phyloP scores from a whole-genome alignment of 2,329 filamentous ascomycete species.

The Neonectria neomacrospora region DNA sequence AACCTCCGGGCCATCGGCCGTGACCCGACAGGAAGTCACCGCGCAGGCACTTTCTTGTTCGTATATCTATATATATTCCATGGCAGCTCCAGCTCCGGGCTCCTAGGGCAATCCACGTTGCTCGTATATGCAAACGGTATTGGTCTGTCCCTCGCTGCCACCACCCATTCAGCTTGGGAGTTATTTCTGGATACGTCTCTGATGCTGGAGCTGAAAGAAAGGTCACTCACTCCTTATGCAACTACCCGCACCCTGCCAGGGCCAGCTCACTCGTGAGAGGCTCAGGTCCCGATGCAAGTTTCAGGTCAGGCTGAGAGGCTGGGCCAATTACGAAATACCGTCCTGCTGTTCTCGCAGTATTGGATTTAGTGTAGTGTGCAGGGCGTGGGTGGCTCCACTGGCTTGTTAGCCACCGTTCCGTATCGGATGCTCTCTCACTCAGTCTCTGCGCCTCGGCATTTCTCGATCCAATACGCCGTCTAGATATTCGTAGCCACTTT shows the following conservation, averaged over 20 bases:
- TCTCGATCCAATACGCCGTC: not conserved
- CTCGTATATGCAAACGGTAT: not conserved
- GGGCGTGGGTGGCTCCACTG: not conserved
- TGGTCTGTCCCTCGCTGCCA: not conserved
- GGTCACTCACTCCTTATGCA: not conserved
- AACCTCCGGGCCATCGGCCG: not conserved
- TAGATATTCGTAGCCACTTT: slow-evolving; percentile 25
- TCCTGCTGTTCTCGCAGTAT: not conserved
- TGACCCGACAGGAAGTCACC: not conserved
- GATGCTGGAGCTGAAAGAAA: not conserved
- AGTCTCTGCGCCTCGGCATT: not conserved
- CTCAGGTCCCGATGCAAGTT: not conserved
- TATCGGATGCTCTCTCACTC: not conserved
- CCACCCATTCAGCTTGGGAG: not conserved
- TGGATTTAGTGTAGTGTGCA: not conserved
- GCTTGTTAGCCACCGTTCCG: not conserved
- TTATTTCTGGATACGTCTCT: not conserved
- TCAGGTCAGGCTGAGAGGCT: not conserved
- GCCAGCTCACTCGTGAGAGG: not conserved
- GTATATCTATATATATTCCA: no score
- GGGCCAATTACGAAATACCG: not conserved
- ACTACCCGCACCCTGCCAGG: not conserved
- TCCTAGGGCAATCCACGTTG: not conserved
- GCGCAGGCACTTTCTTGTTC: not conserved
- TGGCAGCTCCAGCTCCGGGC: not conserved